A percentile compares a stretch with the other conserved stretches of the same genome.
Conservation (phyloP, 2,329 filamentous ascomycete genomes). For the Sporothrix mexicana region DNA sequence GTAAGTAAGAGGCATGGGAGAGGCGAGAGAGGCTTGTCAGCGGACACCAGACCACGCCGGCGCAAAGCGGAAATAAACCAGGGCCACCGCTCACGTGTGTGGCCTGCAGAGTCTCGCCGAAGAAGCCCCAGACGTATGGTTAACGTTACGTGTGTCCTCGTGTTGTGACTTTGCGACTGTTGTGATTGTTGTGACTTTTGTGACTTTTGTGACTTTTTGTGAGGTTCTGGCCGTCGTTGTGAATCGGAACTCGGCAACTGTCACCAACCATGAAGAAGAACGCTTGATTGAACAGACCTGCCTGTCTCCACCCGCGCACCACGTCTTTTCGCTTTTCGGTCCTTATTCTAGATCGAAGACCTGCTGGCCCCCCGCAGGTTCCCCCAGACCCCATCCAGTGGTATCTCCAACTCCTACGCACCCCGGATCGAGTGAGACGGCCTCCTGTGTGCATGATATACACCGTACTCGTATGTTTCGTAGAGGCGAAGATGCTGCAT, state of each 20-base stretch:
- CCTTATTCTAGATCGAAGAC: not conserved
- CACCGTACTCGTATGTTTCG: not conserved
- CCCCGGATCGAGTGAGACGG: constrained; percentile 7
- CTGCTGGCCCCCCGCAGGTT: not conserved
- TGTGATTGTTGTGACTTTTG: too few species aligned
- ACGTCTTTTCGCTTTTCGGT: constrained; percentile 14
- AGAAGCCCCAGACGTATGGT: constrained; percentile 16
- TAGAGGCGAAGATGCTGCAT: too few species aligned
- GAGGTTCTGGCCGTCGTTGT: not conserved
- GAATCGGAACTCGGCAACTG: not conserved
- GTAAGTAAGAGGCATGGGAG: not conserved
- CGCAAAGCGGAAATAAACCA: not conserved
- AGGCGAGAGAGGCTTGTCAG: not conserved
- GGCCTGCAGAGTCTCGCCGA: constrained; percentile 24
- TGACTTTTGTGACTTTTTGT: not conserved
- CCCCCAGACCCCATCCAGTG: not conserved
- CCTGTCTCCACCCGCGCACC: not conserved
- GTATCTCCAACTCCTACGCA: not conserved
- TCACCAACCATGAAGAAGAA: not conserved
- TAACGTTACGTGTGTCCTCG: not conserved
- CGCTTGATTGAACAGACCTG: not conserved
- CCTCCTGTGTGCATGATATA: not conserved
- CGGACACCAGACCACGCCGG: not conserved
- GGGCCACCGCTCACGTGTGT: not conserved
- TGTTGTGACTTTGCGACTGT: too few species aligned